Percentiles rank a stretch among this genome's conserved stretches.
These are phyloP conservation scores for Suillus spraguei DNA, from an alignment of 768 basidiomycete genomes.

Conservation along the genomic window DNA sequence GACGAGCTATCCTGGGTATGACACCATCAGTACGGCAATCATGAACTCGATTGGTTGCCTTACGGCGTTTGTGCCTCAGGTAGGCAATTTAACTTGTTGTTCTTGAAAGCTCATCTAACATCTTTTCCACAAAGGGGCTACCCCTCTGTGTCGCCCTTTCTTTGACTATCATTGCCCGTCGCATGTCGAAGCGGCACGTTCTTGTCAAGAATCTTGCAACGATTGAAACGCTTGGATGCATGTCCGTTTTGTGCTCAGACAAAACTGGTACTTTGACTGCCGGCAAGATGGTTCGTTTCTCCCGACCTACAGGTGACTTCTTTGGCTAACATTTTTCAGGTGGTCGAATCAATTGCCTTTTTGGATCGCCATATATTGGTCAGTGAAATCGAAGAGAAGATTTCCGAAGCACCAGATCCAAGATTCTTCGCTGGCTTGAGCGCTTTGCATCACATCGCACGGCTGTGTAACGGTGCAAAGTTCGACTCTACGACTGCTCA, in stretches of 20 bases:
- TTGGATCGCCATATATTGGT: constrained; percentile 28
- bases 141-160: constrained; percentile 52
- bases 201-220: constrained; percentile 55
- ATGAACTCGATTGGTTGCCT: constrained; percentile 30
- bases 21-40: constrained; percentile 30
- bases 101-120: neutral
- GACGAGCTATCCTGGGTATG: constrained; percentile 27
- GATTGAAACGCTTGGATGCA: constrained; percentile 55
- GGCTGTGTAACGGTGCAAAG: constrained; percentile 61
- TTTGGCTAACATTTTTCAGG: constrained; percentile 23
- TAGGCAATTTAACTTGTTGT: constrained; percentile 13
- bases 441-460: constrained; percentile 41
- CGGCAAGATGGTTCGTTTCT: constrained; percentile 44
- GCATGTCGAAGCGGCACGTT: constrained; percentile 49
- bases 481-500: constrained; percentile 40
- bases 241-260: constrained; percentile 56
- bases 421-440: constrained; percentile 28
- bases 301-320: neutral
- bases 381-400: constrained; percentile 21
- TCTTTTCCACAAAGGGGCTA: constrained; percentile 29
- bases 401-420: constrained; percentile 16
- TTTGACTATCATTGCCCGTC: constrained; percentile 49
- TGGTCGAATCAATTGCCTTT: constrained; percentile 44
- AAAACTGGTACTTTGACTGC: constrained; percentile 57
- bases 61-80: constrained; percentile 46